phyloP scores from a whole-genome alignment of 129 eudicot species.

The Glebionis coronaria region DNA sequence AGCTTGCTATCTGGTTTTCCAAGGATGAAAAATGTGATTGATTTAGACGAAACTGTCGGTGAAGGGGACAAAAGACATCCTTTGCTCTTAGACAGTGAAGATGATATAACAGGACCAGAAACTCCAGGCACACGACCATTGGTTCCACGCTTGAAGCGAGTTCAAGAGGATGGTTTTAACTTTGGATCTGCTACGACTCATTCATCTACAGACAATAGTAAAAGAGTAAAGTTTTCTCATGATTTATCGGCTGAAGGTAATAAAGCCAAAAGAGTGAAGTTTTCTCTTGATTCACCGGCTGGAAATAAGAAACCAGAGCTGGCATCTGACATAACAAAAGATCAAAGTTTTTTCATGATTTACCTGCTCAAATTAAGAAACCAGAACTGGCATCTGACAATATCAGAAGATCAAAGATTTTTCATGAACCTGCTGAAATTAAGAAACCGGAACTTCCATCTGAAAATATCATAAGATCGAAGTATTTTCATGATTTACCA shows the following conservation, averaged over 20 bases:
- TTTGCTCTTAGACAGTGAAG: too few species aligned
- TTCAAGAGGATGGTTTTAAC: slow-evolving; percentile 51
- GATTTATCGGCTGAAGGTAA: slow-evolving; percentile 13
- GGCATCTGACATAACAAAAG: slow-evolving; percentile 33
- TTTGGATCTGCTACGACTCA: slow-evolving; percentile 28
- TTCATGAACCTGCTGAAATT: slow-evolving; percentile 26
- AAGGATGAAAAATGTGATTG: slow-evolving; percentile 17
- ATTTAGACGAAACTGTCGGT: slow-evolving; percentile 21
- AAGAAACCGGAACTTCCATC: slow-evolving; percentile 7
- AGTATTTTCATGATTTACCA: slow-evolving; percentile 32
- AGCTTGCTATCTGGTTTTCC: slow-evolving; percentile 23
- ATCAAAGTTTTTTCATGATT: slow-evolving; percentile 38
- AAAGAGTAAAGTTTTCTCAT: slow-evolving; percentile 46
- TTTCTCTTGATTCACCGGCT: slow-evolving; percentile 26
- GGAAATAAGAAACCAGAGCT: slow-evolving; percentile 10
- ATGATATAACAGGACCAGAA: slow-evolving; percentile 60
- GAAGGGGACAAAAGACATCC: too few species aligned
- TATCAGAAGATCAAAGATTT: slow-evolving; percentile 36
- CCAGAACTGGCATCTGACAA: slow-evolving; percentile 11
- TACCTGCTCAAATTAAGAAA: slow-evolving; percentile 23
- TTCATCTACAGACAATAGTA: slow-evolving; percentile 33
- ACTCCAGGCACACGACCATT: slow-evolving; percentile 70
- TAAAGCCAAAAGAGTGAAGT: slow-evolving; percentile 47
- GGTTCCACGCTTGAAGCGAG: slow-evolving; percentile 70
- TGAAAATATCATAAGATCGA: slow-evolving; percentile 38